Evolutionary conservation across 176 grass and related monocot species (phyloP).

Genomic region (Phyllostachys edulis): DNA sequence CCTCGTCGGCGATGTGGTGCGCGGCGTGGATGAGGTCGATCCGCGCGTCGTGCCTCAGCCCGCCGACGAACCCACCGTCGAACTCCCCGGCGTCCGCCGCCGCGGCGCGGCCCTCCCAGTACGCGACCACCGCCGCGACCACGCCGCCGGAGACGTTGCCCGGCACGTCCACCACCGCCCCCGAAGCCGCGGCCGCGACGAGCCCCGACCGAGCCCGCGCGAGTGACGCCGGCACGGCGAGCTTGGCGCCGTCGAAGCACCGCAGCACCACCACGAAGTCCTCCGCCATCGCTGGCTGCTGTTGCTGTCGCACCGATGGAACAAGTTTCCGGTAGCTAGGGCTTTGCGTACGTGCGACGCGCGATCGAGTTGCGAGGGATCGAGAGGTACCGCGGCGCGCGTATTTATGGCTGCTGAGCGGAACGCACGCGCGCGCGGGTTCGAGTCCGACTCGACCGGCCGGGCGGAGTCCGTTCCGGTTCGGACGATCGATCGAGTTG

Average conservation of each 20-base stretch:
- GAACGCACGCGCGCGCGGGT: too few species aligned
- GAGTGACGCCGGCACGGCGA: constrained; percentile 19
- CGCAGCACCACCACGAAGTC: constrained; percentile 23
- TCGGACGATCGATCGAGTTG: too few species aligned
- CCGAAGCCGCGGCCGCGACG: not conserved
- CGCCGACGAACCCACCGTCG: too few species aligned
- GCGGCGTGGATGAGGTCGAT: constrained; percentile 48
- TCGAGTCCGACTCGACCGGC: too few species aligned
- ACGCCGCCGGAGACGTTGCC: constrained; percentile 13
- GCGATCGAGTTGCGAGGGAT: too few species aligned
- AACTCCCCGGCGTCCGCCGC: not conserved
- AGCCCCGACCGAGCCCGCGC: not conserved
- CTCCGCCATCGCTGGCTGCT: not conserved
- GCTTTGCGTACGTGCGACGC: too few species aligned
- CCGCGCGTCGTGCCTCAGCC: constrained; percentile 29
- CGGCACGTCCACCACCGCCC: constrained; percentile 30
- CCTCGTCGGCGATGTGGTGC: constrained; percentile 31
- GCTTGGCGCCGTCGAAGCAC: constrained; percentile 27
- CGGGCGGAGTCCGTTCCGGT: too few species aligned
- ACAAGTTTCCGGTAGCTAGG: too few species aligned
- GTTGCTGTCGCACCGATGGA: too few species aligned
- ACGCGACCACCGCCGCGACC: constrained; percentile 28
- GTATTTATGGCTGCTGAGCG: too few species aligned
- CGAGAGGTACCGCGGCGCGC: too few species aligned
- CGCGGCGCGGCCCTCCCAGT: constrained; percentile 27